phyloP scores from a whole-genome alignment of 2,329 filamentous ascomycete species.

The Akanthomyces lecanii region DNA sequence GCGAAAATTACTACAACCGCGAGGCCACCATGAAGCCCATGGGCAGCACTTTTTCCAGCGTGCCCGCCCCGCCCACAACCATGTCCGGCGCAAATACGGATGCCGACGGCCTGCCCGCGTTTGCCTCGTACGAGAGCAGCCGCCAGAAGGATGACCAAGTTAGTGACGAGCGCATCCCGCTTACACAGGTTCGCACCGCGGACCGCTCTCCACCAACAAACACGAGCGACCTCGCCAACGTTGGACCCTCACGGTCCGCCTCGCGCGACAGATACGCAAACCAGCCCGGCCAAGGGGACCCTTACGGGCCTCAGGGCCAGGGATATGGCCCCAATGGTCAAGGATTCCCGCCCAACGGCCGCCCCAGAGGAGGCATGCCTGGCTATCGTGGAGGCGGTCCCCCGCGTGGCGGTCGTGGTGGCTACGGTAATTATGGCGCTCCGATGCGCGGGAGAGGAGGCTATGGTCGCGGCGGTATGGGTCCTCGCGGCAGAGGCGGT shows the following conservation, averaged over 20 bases:
- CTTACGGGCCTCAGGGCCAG: slow-evolving; percentile 41
- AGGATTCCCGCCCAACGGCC: slow-evolving; percentile 38
- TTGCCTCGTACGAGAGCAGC: slow-evolving; percentile 61
- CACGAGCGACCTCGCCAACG: slow-evolving; percentile 36
- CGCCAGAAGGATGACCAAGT: slow-evolving; percentile 57
- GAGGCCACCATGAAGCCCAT: slow-evolving; percentile 52
- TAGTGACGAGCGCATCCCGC: slow-evolving; percentile 66
- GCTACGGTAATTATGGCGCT: slow-evolving; percentile 42
- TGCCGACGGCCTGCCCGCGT: slow-evolving; percentile 46
- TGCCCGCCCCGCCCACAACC: slow-evolving; percentile 56
- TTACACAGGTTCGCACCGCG: slow-evolving; percentile 62
- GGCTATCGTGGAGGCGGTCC: slow-evolving; percentile 34
- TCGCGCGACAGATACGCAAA: slow-evolving; percentile 65
- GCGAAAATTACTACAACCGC: slow-evolving; percentile 81
- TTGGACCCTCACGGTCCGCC: slow-evolving; percentile 35
- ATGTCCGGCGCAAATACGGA: slow-evolving; percentile 53
- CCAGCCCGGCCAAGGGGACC: slow-evolving; percentile 41
- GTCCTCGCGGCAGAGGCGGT: slow-evolving; percentile 6
- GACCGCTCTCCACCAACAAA: slow-evolving; percentile 49
- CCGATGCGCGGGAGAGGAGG: slow-evolving; percentile 34
- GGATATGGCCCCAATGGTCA: slow-evolving; percentile 38
- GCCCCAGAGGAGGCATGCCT: slow-evolving; percentile 46
- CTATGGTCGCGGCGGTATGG: slow-evolving; percentile 23
- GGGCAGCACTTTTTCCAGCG: slow-evolving; percentile 35
- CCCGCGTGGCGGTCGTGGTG: slow-evolving; percentile 44